Percentiles rank a stretch among this genome's conserved stretches.
Evolutionary conservation across 768 basidiomycete species (phyloP).

Genomic region (Trametes cingulata): DNA sequence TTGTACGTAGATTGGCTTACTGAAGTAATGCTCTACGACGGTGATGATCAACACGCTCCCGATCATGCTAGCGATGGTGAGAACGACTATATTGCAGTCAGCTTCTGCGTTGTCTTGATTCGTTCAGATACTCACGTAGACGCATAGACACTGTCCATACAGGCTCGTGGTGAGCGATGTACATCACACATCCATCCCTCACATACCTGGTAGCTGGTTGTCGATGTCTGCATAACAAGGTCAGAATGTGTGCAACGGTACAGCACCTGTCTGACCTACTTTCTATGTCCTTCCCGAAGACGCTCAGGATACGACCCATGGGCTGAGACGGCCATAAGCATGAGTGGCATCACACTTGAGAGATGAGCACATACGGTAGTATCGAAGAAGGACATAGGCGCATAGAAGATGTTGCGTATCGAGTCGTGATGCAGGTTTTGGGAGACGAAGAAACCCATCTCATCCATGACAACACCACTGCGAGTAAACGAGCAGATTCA

Average conservation of each 20-base stretch:
- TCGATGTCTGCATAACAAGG: conserved; percentile 46
- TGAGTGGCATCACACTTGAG: too few relatives aligned
- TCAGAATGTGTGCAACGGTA: background rate
- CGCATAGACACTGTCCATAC: conserved; percentile 50
- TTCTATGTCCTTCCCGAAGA: conserved; percentile 69
- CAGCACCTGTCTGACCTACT: conserved; percentile 35
- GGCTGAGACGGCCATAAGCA: conserved; percentile 34
- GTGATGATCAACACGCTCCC: conserved; percentile 59
- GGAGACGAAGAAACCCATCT: conserved; percentile 60
- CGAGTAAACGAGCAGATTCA: background rate
- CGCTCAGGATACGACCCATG: conserved; percentile 58
- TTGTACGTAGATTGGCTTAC: conserved; percentile 37
- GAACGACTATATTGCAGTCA: conserved; percentile 38
- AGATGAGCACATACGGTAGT: conserved; percentile 47
- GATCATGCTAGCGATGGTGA: conserved; percentile 51
- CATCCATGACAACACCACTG: conserved; percentile 55
- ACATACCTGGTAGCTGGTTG: conserved; percentile 58
- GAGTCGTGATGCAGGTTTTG: conserved; percentile 61
- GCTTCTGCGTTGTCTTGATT: background rate
- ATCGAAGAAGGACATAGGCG: conserved; percentile 80
- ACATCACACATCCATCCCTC: too few relatives aligned
- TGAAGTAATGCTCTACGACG: conserved; percentile 60
- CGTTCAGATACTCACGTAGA: conserved; percentile 44
- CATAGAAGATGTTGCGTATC: conserved; percentile 59
- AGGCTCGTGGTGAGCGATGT: background rate